These are phyloP conservation scores for Talaromyces marneffei DNA, from an alignment of 2,329 filamentous ascomycete species.

Conservation along the genomic window DNA sequence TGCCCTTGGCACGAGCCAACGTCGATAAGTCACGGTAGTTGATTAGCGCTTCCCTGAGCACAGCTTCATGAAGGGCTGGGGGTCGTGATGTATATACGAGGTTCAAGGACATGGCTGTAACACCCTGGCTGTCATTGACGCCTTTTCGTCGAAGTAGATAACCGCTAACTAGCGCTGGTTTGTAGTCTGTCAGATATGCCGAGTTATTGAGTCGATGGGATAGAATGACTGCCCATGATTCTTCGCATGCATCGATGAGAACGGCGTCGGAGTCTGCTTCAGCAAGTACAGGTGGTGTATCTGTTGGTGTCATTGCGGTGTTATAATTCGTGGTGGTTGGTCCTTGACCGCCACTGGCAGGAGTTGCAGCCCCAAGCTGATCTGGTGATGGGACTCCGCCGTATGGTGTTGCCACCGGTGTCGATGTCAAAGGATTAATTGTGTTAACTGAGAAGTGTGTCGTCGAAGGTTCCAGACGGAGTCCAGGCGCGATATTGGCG, in stretches of 20 bases:
- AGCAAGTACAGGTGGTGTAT: constrained; percentile 23
- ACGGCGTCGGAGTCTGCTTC: constrained; percentile 52
- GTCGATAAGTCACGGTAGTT: constrained; percentile 43
- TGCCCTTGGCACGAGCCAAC: constrained; percentile 38
- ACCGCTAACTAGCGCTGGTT: constrained; percentile 41
- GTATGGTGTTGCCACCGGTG: constrained; percentile 36
- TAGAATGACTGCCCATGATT: constrained; percentile 55
- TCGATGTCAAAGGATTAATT: constrained; percentile 31
- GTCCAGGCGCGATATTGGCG: constrained; percentile 31
- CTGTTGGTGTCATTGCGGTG: constrained; percentile 28
- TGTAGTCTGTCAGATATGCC: constrained; percentile 36
- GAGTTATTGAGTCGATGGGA: constrained; percentile 44
- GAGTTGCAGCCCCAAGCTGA: constrained; percentile 37
- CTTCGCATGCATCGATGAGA: constrained; percentile 54
- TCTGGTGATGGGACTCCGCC: constrained; percentile 38
- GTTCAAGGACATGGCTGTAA: constrained; percentile 38
- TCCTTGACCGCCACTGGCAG: constrained; percentile 24
- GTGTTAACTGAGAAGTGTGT: constrained; percentile 29
- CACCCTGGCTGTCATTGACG: constrained; percentile 36
- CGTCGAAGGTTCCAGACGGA: constrained; percentile 30
- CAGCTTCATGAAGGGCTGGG: constrained; percentile 26
- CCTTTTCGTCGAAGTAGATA: constrained; percentile 44
- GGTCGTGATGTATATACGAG: constrained; percentile 33
- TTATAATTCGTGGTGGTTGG: constrained; percentile 28
- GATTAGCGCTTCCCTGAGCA: constrained; percentile 38